Evolutionary conservation across 2,329 filamentous ascomycete species (phyloP).

Genomic region (Teratosphaeriaceae sp.): DNA sequence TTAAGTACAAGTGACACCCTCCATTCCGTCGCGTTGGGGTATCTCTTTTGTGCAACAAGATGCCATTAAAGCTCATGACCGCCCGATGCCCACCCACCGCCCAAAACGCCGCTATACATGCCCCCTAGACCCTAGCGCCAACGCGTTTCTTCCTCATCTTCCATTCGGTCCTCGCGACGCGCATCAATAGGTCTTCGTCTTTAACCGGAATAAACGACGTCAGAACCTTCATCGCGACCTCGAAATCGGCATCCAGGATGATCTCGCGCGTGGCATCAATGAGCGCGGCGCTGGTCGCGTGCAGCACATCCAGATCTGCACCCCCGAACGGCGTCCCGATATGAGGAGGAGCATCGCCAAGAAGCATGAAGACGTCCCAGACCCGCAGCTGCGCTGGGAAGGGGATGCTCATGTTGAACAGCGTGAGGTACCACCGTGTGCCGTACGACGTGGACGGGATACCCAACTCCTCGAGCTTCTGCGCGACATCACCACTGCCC

Average conservation of each 20-base stretch:
- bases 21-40: no score
- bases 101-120: no score
- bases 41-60: no score
- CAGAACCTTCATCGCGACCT: conserved; percentile 95
- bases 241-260: conserved; percentile 87
- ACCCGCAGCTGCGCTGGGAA: conserved; percentile 91
- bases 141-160: conserved; percentile 55
- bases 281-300: conserved; percentile 82
- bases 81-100: no score
- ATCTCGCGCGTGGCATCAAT: conserved; percentile 87
- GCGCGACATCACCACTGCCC: conserved; percentile 65
- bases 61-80: no score
- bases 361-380: conserved; percentile 96
- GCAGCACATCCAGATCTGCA: conserved; percentile 74
- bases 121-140: conserved; percentile 4
- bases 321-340: conserved; percentile 36
- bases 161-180: conserved; percentile 81
- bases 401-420: conserved; percentile 95
- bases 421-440: conserved; percentile 91
- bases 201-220: conserved; percentile 92
- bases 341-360: conserved; percentile 57
- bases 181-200: conserved; percentile 90
- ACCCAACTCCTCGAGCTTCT: conserved; percentile 67
- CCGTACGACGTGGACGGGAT: conserved; percentile 91
- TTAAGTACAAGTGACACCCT: no score